Evolutionary conservation across 2,329 filamentous ascomycete genomes (phyloP).

Genomic region (Elsinoe fawcettii): DNA sequence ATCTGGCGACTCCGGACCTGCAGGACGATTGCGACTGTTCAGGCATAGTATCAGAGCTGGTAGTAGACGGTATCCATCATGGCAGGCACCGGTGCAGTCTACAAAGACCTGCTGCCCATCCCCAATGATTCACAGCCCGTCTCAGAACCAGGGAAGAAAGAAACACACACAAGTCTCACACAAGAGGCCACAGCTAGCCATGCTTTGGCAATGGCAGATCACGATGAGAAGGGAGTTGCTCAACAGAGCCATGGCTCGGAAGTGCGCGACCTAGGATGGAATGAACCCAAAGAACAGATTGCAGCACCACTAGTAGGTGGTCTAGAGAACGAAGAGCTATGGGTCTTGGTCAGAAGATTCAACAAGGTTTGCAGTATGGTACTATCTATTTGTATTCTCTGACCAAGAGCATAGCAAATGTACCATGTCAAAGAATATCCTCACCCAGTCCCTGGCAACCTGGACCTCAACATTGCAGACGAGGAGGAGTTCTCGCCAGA

Average conservation of each 20-base stretch:
- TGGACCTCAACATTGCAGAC: slow-evolving; percentile 74
- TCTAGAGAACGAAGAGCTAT: slow-evolving; percentile 63
- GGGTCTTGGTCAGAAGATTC: slow-evolving; percentile 64
- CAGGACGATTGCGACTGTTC: background rate
- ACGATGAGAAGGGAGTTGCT: slow-evolving; percentile 41
- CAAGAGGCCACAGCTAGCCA: slow-evolving; percentile 42
- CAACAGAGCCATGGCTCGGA: slow-evolving; percentile 41
- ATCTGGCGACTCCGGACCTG: background rate
- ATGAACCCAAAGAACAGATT: slow-evolving; percentile 50
- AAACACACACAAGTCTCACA: slow-evolving; percentile 27
- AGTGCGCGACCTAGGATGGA: slow-evolving; percentile 63
- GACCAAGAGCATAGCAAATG: slow-evolving; percentile 44
- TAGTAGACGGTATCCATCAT: background rate
- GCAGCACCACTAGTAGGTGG: slow-evolving; percentile 57
- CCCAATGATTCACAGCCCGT: slow-evolving; percentile 26
- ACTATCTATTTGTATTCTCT: too few relatives aligned
- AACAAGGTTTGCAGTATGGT: slow-evolving; percentile 57
- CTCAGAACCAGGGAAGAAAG: slow-evolving; percentile 27
- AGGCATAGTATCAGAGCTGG: background rate
- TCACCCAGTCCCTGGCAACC: slow-evolving; percentile 52
- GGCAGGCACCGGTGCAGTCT: slow-evolving; percentile 13
- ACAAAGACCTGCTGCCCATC: slow-evolving; percentile 29
- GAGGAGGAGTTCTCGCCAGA: slow-evolving; percentile 81
- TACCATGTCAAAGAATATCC: slow-evolving; percentile 63
- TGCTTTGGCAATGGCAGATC: slow-evolving; percentile 38